Percentiles rank a stretch among this genome's conserved stretches.
phyloP scores from a whole-genome alignment of 1,284 basidiomycete genomes.

The Trametes versicolor region DNA sequence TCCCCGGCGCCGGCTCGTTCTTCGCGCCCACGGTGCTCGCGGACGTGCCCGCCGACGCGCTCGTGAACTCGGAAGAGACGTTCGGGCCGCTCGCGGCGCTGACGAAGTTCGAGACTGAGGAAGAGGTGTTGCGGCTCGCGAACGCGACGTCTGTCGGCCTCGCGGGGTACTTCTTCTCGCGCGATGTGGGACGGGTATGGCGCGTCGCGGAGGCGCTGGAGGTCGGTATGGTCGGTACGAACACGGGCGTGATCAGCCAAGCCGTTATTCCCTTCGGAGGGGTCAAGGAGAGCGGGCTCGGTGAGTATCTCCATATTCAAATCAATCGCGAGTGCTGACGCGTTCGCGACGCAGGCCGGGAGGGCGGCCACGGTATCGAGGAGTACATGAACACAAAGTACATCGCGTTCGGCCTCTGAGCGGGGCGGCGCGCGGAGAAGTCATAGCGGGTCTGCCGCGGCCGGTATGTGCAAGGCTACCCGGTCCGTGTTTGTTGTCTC shows the following conservation, averaged over 20 bases:
- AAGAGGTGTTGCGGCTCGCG: slow-evolving; percentile 88
- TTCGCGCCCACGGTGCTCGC: slow-evolving; percentile 90
- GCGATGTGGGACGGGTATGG: slow-evolving; percentile 92
- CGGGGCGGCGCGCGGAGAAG: neutral
- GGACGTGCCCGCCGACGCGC: slow-evolving; percentile 81
- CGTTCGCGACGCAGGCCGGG: too few species aligned
- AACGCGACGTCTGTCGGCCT: slow-evolving; percentile 90
- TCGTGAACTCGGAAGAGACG: slow-evolving; percentile 82
- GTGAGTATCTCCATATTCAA: slow-evolving; percentile 51
- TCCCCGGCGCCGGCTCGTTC: slow-evolving; percentile 71
- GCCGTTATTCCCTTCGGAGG: slow-evolving; percentile 94
- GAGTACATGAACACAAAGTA: slow-evolving; percentile 88
- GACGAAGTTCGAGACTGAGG: slow-evolving; percentile 91
- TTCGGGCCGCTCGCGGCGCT: slow-evolving; percentile 88
- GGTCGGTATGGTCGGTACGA: slow-evolving; percentile 95
- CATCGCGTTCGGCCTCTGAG: slow-evolving; percentile 71
- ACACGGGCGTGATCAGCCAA: slow-evolving; percentile 86
- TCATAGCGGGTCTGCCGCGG: too few species aligned
- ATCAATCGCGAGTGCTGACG: too few species aligned
- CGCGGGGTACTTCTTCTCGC: slow-evolving; percentile 93
- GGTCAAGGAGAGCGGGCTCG: slow-evolving; percentile 87
- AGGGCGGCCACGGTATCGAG: slow-evolving; percentile 84
- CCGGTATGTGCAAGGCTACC: neutral
- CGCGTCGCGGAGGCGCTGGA: slow-evolving; percentile 97
- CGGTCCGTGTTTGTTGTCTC: neutral